These are phyloP conservation scores for Myriosclerotinia scirpicola DNA, from an alignment of 2,329 filamentous ascomycete species.

Conservation along the genomic window DNA sequence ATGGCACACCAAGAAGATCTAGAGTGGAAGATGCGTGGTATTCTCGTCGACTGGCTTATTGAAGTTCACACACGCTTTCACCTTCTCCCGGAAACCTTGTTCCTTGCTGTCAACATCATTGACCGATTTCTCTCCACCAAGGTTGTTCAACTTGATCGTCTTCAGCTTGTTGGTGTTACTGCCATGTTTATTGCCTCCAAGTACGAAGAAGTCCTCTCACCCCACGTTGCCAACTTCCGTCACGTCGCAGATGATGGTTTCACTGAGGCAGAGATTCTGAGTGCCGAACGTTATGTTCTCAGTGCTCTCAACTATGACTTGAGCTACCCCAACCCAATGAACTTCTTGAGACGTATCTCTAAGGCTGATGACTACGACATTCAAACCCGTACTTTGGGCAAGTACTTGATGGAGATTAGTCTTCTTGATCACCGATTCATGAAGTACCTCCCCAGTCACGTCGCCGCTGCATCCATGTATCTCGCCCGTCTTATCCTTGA, in stretches of 20 bases:
- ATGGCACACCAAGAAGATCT: constrained; percentile 93
- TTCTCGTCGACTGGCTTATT: constrained; percentile 96
- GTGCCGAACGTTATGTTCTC: constrained; percentile 94
- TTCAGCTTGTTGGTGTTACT: constrained; percentile 95
- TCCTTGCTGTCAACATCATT: constrained; percentile 96
- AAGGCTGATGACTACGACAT: constrained; percentile 99
- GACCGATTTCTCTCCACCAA: constrained; percentile 96
- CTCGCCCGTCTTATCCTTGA: constrained; percentile 86
- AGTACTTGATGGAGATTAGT: constrained; percentile 97
- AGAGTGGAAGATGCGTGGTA: constrained; percentile 98
- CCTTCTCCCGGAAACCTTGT: constrained; percentile 91
- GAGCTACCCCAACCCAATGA: constrained; percentile 99
- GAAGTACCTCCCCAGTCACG: constrained; percentile 80
- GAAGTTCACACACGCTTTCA: constrained; percentile 98
- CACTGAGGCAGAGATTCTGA: constrained; percentile 89
- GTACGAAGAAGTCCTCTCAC: constrained; percentile 96
- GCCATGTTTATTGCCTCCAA: constrained; percentile 99
- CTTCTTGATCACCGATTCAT: constrained; percentile 94
- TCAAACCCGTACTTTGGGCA: constrained; percentile 92
- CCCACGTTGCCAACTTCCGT: constrained; percentile 94
- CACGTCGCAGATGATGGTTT: constrained; percentile 97
- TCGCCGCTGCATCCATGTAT: constrained; percentile 94
- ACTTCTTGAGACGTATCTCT: constrained; percentile 96
- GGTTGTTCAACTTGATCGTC: constrained; percentile 91
- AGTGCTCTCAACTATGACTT: constrained; percentile 92